Evolutionary conservation across 164 flowering plant species (phyloP).

Genomic region (Cinnamomum chago): DNA sequence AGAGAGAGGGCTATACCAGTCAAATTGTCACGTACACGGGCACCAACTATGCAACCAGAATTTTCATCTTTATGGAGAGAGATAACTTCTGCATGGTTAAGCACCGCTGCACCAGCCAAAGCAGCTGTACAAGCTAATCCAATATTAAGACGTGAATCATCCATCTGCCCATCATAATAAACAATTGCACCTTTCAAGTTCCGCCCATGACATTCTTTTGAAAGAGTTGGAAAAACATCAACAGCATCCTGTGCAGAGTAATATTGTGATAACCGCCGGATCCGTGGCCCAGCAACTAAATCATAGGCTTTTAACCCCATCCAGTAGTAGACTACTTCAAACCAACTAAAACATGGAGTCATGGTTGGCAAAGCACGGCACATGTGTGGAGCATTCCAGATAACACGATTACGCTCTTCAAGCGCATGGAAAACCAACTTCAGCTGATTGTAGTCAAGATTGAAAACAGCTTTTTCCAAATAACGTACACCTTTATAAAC

Average conservation of each 20-base stretch:
- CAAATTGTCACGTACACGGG: constrained; percentile 67
- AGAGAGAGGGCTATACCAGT: constrained; percentile 44
- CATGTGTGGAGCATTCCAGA: constrained; percentile 92
- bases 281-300: constrained; percentile 76
- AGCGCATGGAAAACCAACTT: constrained; percentile 97
- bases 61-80: constrained; percentile 72
- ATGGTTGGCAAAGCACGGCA: constrained; percentile 97
- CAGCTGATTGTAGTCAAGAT: constrained; percentile 90
- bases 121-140: constrained; percentile 95
- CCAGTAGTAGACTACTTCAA: constrained; percentile 92
- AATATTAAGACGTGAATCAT: constrained; percentile 92
- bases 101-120: constrained; percentile 93
- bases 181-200: constrained; percentile 90
- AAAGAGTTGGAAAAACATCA: constrained; percentile 95
- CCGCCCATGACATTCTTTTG: constrained; percentile 58
- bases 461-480: constrained; percentile 96
- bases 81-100: constrained; percentile 92
- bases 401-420: constrained; percentile 95
- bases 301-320: constrained; percentile 89
- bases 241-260: constrained; percentile 83
- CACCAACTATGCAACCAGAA: constrained; percentile 67
- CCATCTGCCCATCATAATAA: constrained; percentile 98
- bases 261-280: constrained; percentile 87
- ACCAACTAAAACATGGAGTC: constrained; percentile 99
- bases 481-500: constrained; percentile 78